Evolutionary conservation across 345 rosid genomes (phyloP).

Genomic region (Salix dunnii): DNA sequence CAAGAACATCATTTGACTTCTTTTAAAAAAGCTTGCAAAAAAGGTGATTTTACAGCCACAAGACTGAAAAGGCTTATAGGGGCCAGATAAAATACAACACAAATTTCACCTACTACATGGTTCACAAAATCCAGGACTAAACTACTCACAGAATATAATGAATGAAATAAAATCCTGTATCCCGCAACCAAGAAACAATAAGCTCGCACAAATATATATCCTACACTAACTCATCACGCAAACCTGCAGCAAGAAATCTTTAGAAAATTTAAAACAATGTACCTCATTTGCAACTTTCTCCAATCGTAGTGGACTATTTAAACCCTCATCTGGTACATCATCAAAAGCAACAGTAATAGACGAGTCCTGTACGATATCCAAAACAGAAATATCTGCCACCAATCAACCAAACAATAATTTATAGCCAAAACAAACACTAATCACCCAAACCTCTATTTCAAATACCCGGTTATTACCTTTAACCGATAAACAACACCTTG

Average conservation of each 20-base stretch:
- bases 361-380: slow-evolving; percentile 48
- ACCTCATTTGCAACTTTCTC: slow-evolving; percentile 97
- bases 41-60: too few species aligned
- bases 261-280: background rate
- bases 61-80: too few species aligned
- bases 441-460: background rate
- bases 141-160: background rate
- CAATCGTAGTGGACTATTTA: slow-evolving; percentile 65
- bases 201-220: slow-evolving; percentile 10
- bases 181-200: background rate
- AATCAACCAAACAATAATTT: slow-evolving; percentile 7
- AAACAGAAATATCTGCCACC: background rate
- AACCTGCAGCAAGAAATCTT: background rate
- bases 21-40: too few species aligned
- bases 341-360: slow-evolving; percentile 86
- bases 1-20: too few species aligned
- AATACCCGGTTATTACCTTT: slow-evolving; percentile 38
- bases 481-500: slow-evolving; percentile 94
- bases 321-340: slow-evolving; percentile 88
- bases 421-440: slow-evolving; percentile 9
- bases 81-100: background rate
- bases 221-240: background rate
- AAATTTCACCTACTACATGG: background rate
- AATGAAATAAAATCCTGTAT: background rate
- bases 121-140: background rate